These are phyloP conservation scores for Saksenaea vasiformis DNA, from an alignment of 371 early-diverging fungal genomes.

Conservation along the genomic window DNA sequence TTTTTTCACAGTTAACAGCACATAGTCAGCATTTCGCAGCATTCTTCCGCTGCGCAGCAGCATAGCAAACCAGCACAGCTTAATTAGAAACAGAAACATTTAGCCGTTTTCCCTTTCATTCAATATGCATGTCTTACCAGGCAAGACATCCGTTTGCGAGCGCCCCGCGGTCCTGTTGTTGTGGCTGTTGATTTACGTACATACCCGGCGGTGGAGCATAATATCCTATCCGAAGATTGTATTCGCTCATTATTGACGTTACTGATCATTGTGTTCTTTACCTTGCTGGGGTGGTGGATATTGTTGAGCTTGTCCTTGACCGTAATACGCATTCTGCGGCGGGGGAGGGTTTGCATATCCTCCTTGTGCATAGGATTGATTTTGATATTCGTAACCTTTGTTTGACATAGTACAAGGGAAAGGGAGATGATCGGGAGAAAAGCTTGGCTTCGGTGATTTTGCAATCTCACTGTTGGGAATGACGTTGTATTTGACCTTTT, in stretches of 20 bases:
- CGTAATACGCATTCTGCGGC: constrained; percentile 7
- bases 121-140: neutral
- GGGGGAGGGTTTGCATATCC: constrained; percentile 4
- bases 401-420: constrained; percentile 37
- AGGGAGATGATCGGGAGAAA: constrained; percentile 56
- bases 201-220: neutral
- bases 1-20: neutral
- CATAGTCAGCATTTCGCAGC: constrained; percentile 9
- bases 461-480: no score
- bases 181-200: neutral
- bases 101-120: neutral
- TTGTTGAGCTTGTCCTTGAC: constrained; percentile 2
- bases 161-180: neutral
- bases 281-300: constrained; percentile 6
- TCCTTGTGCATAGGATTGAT: constrained; percentile 28
- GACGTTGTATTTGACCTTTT: no score
- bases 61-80: constrained; percentile 4
- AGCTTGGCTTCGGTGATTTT: constrained; percentile 36
- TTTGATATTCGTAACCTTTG: constrained; percentile 33
- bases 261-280: neutral
- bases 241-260: neutral
- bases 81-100: neutral
- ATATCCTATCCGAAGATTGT: neutral
- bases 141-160: neutral
- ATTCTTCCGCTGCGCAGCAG: constrained; percentile 8